A percentile compares a stretch with the other conserved stretches of the same genome.
Evolutionary conservation across 495 filamentous ascomycete species (phyloP).

Genomic region (Penicillium dipodomyicola): DNA sequence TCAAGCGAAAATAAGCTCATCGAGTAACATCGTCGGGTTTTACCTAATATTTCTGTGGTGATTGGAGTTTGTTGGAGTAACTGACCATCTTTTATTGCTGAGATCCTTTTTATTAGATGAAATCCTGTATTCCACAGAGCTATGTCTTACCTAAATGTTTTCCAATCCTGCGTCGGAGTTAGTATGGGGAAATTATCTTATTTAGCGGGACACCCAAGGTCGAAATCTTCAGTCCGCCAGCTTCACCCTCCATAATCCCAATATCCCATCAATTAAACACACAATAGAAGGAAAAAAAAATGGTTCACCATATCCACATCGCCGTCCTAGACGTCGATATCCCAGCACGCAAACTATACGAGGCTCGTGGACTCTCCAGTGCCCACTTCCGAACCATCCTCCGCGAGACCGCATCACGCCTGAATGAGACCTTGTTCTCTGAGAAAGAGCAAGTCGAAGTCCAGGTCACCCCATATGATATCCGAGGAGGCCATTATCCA

Average conservation of each 20-base stretch:
- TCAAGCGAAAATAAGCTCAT: conserved; percentile 22
- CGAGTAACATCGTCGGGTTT: conserved; percentile 17
- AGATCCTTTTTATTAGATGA: conserved; percentile 14
- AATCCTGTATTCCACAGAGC: background rate
- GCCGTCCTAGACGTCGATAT: conserved; percentile 38
- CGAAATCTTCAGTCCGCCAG: conserved; percentile 3
- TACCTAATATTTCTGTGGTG: conserved; percentile 24
- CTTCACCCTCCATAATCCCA: background rate
- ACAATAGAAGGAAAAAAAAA: conserved; percentile 5
- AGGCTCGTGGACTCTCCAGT: conserved; percentile 34
- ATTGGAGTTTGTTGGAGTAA: conserved; percentile 26
- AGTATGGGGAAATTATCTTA: conserved; percentile 7
- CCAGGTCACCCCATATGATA: conserved; percentile 32
- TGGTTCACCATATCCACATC: conserved; percentile 32
- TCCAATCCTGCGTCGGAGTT: background rate
- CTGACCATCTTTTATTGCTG: conserved; percentile 6
- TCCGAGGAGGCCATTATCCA: conserved; percentile 33
- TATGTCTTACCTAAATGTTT: conserved; percentile 8
- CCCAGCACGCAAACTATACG: conserved; percentile 31
- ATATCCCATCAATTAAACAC: background rate
- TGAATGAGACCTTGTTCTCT: conserved; percentile 21
- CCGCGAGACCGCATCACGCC: conserved; percentile 26
- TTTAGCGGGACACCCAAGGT: background rate
- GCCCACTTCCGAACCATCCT: conserved; percentile 36
- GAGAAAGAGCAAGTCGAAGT: conserved; percentile 23